Evolutionary conservation across 371 early-diverging fungal species (phyloP).

Genomic region (Catenaria anguillulae): DNA sequence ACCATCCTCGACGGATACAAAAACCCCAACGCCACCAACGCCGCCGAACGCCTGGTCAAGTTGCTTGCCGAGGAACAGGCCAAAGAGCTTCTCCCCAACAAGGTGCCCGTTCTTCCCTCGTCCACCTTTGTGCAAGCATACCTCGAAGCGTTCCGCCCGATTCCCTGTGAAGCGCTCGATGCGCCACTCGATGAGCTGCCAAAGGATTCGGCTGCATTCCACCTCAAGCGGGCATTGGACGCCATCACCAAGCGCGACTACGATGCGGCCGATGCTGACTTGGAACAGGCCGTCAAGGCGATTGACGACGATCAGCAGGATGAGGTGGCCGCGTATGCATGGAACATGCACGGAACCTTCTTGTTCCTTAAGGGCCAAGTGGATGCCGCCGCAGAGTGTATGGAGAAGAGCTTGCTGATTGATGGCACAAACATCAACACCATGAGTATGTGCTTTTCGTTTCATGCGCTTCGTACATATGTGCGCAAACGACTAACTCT

Average conservation of each 20-base stretch:
- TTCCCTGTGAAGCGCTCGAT: conserved; percentile 14
- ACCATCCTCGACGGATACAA: conserved; percentile 88
- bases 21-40: conserved; percentile 56
- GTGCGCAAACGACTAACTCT: conserved; percentile 15
- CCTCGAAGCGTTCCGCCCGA: conserved; percentile 69
- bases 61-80: conserved; percentile 60
- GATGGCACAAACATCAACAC: conserved; percentile 67
- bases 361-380: conserved; percentile 72
- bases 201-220: conserved; percentile 6
- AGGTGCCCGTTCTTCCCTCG: conserved; percentile 61
- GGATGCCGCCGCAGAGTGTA: conserved; percentile 47
- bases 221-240: conserved; percentile 26
- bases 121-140: conserved; percentile 79
- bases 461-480: no score
- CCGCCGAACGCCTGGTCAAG: conserved; percentile 82
- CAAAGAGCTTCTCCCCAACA: conserved; percentile 50
- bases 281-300: conserved; percentile 47
- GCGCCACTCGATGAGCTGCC: conserved; percentile 15
- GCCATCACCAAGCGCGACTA: conserved; percentile 42
- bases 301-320: conserved; percentile 11
- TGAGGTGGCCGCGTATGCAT: conserved; percentile 41
- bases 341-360: conserved; percentile 76
- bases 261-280: conserved; percentile 46
- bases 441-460: neutral
- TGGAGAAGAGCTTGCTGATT: conserved; percentile 62